These are phyloP conservation scores for Acidomyces sp. DNA, from an alignment of 495 filamentous ascomycete genomes.

Conservation along the genomic window DNA sequence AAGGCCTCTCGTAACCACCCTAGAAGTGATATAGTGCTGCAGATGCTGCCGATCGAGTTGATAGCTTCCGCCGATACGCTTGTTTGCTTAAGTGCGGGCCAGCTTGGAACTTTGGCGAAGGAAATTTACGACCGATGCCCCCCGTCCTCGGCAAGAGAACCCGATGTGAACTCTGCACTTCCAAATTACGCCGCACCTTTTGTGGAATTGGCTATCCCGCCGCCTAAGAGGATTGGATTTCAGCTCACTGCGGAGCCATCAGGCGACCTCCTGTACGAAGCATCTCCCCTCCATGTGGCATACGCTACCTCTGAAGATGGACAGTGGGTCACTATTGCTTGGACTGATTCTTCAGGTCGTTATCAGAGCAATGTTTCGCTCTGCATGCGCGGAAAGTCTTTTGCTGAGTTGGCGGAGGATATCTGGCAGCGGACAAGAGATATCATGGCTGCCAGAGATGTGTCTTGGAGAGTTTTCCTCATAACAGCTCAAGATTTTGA, in stretches of 20 bases:
- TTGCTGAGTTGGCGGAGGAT: constrained; percentile 57
- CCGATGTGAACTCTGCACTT: constrained; percentile 31
- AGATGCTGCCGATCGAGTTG: constrained; percentile 64
- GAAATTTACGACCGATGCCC: constrained; percentile 82
- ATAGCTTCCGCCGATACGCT: constrained; percentile 53
- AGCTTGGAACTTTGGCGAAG: constrained; percentile 56
- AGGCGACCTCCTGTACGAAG: constrained; percentile 66
- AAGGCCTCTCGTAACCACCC: constrained; percentile 36
- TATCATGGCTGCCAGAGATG: constrained; percentile 54
- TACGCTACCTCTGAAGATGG: constrained; percentile 71
- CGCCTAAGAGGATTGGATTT: constrained; percentile 68
- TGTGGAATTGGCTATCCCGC: constrained; percentile 57
- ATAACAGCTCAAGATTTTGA: constrained; percentile 25
- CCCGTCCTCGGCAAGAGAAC: constrained; percentile 30
- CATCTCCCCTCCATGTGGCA: constrained; percentile 72
- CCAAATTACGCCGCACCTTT: constrained; percentile 47
- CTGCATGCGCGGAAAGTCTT: constrained; percentile 38
- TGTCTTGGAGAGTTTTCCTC: constrained; percentile 70
- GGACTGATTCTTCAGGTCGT: constrained; percentile 73
- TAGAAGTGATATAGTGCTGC: constrained; percentile 55
- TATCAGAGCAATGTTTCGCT: constrained; percentile 70
- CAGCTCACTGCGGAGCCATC: constrained; percentile 53
- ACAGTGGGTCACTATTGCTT: constrained; percentile 80
- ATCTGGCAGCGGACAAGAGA: constrained; percentile 77
- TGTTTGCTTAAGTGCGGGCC: constrained; percentile 50